A percentile compares a stretch with the other conserved stretches of the same genome.
These are phyloP conservation scores for Camellia japonica DNA, from an alignment of 148 eudicot species.

Conservation along the genomic window DNA sequence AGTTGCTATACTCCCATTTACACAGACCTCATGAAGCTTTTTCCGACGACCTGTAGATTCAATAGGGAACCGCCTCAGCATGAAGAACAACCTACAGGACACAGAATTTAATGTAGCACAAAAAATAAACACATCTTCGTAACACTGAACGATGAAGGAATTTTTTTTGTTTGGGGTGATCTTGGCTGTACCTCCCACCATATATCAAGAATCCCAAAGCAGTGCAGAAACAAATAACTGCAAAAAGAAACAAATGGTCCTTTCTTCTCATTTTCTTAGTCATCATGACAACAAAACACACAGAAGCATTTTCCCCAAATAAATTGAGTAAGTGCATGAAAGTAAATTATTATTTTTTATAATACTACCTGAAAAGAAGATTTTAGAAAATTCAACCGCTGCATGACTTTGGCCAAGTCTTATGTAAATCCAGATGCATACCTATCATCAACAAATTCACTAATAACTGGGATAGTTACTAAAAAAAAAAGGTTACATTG, in stretches of 20 bases:
- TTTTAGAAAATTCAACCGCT: slow-evolving; percentile 44
- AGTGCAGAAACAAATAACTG: slow-evolving; percentile 53
- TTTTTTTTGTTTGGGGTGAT: neutral
- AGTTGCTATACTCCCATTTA: neutral
- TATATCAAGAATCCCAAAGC: slow-evolving; percentile 61
- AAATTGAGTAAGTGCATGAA: neutral
- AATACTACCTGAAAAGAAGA: slow-evolving; percentile 51
- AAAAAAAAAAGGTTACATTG: neutral
- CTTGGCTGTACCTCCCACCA: slow-evolving; percentile 52
- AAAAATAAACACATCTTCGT: neutral
- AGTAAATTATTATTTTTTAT: neutral
- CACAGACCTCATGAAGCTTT: slow-evolving; percentile 59
- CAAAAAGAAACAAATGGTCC: slow-evolving; percentile 14
- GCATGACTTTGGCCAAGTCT: slow-evolving; percentile 31
- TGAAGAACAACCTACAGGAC: slow-evolving; percentile 49
- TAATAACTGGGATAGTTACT: neutral
- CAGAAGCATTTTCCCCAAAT: neutral
- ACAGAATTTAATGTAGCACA: slow-evolving; percentile 1
- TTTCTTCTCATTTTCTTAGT: neutral
- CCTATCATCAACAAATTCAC: slow-evolving; percentile 23
- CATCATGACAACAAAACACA: neutral
- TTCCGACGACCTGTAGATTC: slow-evolving; percentile 67
- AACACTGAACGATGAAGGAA: neutral
- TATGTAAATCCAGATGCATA: slow-evolving; percentile 53
- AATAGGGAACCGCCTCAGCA: slow-evolving; percentile 63